Conservation (phyloP, 768 basidiomycete genomes). For the Termitomyces sp. region DNA sequence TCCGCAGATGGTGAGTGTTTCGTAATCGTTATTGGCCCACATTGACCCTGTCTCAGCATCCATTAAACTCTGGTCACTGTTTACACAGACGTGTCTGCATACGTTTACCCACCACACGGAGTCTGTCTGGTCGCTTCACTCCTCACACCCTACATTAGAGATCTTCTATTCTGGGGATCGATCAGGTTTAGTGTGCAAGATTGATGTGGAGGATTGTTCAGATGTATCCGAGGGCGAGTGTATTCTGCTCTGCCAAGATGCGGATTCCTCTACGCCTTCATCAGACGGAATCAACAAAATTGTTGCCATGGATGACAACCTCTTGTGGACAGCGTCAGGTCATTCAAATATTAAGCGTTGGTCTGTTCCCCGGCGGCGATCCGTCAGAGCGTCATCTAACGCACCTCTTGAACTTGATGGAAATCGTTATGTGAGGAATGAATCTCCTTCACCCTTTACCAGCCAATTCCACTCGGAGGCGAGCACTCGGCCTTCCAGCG, state of each 20-base stretch:
- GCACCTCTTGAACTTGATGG: constrained; percentile 10
- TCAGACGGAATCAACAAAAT: constrained; percentile 72
- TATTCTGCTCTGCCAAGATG: constrained; percentile 72
- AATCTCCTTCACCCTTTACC: constrained; percentile 13
- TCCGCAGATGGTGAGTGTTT: constrained; percentile 59
- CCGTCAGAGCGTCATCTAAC: constrained; percentile 24
- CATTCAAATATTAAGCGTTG: constrained; percentile 79
- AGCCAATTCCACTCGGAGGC: constrained; percentile 16
- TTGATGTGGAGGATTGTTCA: constrained; percentile 80
- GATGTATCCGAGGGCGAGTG: constrained; percentile 90
- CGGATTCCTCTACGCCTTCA: constrained; percentile 29
- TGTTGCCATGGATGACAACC: constrained; percentile 72
- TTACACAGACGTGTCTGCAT: constrained; percentile 85
- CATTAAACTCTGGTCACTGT: constrained; percentile 91
- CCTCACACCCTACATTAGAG: constrained; percentile 78
- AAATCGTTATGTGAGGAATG: constrained; percentile 10
- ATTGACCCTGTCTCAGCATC: constrained; percentile 39
- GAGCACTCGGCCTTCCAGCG: constrained; percentile 23
- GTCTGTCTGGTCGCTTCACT: constrained; percentile 90
- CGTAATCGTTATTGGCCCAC: not conserved
- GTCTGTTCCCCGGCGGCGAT: constrained; percentile 55
- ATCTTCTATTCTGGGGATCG: constrained; percentile 95
- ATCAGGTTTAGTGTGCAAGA: constrained; percentile 81
- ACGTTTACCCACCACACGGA: constrained; percentile 96
- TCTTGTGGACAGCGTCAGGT: constrained; percentile 89